Percentiles rank a stretch among this genome's conserved stretches.
These are phyloP conservation scores for Fragaria iinumae DNA, from an alignment of 306 rosid genomes.

Conservation along the genomic window DNA sequence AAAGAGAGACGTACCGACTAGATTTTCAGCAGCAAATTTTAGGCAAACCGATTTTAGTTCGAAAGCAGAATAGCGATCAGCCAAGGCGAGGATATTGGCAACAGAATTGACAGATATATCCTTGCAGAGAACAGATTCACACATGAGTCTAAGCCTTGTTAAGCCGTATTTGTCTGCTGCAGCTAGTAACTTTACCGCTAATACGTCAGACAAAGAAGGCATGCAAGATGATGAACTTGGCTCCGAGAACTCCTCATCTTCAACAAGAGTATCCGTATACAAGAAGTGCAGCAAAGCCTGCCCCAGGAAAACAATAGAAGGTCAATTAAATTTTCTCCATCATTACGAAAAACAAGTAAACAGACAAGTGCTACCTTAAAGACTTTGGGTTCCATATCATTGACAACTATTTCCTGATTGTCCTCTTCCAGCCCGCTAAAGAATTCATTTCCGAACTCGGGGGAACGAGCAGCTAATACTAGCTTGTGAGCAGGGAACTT, in stretches of 20 bases:
- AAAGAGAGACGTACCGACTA: constrained; percentile 57
- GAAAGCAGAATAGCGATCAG: constrained; percentile 76
- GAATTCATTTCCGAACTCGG: constrained; percentile 64
- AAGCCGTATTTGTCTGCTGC: constrained; percentile 84
- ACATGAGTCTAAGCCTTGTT: constrained; percentile 85
- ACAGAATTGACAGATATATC: constrained; percentile 86
- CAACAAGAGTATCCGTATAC: constrained; percentile 74
- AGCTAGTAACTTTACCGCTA: constrained; percentile 84
- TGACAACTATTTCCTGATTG: constrained; percentile 50
- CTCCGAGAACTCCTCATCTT: constrained; percentile 73
- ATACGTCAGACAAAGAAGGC: constrained; percentile 61
- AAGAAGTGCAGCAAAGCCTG: constrained; percentile 95
- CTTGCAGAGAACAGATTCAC: constrained; percentile 94
- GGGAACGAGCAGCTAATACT: constrained; percentile 89
- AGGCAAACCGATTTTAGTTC: constrained; percentile 86
- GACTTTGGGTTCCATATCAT: constrained; percentile 83
- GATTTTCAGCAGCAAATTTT: constrained; percentile 89
- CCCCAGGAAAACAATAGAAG: constrained; percentile 39
- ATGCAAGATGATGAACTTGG: constrained; percentile 59
- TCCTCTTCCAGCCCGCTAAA: constrained; percentile 58
- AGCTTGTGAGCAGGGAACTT: constrained; percentile 86
- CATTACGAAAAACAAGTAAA: not conserved
- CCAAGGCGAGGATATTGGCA: constrained; percentile 84
- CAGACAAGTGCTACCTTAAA: constrained; percentile 59
- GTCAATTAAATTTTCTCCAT: not conserved